Percentiles rank a stretch among this genome's conserved stretches.
These are phyloP conservation scores for Eucalyptus melliodora DNA, from an alignment of 345 rosid genomes.

Conservation along the genomic window DNA sequence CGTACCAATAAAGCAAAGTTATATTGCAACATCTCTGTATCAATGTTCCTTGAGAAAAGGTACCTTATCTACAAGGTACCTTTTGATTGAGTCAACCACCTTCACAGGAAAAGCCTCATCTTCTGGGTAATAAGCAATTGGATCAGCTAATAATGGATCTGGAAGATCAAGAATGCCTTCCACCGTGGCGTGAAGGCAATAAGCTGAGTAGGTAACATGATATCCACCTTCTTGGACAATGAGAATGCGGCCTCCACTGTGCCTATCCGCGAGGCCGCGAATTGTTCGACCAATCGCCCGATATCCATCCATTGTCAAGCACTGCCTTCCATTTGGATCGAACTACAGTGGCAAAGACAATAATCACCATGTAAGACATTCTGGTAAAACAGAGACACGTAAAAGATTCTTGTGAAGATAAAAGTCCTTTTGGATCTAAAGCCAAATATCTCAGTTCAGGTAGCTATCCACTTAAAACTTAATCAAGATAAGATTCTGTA, in stretches of 20 bases:
- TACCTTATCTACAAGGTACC: slow-evolving; percentile 20
- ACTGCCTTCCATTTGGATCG: slow-evolving; percentile 88
- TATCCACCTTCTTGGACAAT: slow-evolving; percentile 94
- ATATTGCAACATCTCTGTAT: neutral
- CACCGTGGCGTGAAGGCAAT: slow-evolving; percentile 76
- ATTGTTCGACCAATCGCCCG: slow-evolving; percentile 46
- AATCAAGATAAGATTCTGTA: neutral
- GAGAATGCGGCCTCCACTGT: slow-evolving; percentile 51
- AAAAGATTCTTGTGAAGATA: neutral
- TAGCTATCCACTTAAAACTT: neutral
- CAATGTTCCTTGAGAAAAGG: slow-evolving; percentile 34
- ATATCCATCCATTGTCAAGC: slow-evolving; percentile 83
- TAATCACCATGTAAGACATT: neutral
- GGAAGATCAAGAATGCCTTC: slow-evolving; percentile 75
- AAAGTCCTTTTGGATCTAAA: neutral
- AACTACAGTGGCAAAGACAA: slow-evolving; percentile 27
- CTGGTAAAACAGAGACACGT: neutral
- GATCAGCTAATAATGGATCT: slow-evolving; percentile 37
- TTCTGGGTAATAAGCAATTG: slow-evolving; percentile 63
- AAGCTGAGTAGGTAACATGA: slow-evolving; percentile 81
- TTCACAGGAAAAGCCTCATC: slow-evolving; percentile 46
- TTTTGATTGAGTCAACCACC: slow-evolving; percentile 40
- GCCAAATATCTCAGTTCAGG: neutral
- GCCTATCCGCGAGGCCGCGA: slow-evolving; percentile 28
- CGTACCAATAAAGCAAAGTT: neutral